phyloP scores from a whole-genome alignment of 129 eudicot species.

The Erigeron canadensis region DNA sequence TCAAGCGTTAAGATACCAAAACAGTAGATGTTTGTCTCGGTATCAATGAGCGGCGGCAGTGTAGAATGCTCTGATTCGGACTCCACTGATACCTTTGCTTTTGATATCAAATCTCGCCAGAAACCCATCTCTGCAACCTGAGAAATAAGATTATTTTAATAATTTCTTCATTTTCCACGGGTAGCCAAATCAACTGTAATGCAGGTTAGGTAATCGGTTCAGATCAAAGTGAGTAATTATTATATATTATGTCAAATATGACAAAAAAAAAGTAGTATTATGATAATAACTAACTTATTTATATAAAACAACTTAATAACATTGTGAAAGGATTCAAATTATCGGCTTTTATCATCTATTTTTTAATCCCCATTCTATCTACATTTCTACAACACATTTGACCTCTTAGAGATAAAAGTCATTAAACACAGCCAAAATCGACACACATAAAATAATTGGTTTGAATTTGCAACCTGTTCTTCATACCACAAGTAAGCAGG shows the following conservation, averaged over 20 bases:
- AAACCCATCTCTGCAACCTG: conserved; percentile 70
- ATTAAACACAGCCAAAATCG: neutral
- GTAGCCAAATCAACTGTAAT: too few relatives aligned
- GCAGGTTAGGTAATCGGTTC: neutral
- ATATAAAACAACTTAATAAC: neutral
- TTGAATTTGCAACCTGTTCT: neutral
- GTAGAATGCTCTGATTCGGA: conserved; percentile 47
- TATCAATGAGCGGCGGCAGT: conserved; percentile 50
- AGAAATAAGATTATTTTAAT: conserved; percentile 12
- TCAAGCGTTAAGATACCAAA: conserved; percentile 85
- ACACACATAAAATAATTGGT: neutral
- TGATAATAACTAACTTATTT: neutral
- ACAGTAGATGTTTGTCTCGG: conserved; percentile 59
- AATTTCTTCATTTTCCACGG: neutral
- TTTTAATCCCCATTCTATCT: neutral
- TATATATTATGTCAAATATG: neutral
- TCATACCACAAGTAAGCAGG: too few relatives aligned
- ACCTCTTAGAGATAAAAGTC: neutral
- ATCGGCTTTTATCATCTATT: too few relatives aligned
- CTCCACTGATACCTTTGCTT: conserved; percentile 40
- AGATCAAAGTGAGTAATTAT: neutral
- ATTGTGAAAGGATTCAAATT: too few relatives aligned
- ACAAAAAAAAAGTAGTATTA: neutral
- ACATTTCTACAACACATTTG: neutral
- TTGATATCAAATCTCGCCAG: conserved; percentile 50